phyloP scores from a whole-genome alignment of 2,329 filamentous ascomycete genomes.

The Cytospora schulzeri region DNA sequence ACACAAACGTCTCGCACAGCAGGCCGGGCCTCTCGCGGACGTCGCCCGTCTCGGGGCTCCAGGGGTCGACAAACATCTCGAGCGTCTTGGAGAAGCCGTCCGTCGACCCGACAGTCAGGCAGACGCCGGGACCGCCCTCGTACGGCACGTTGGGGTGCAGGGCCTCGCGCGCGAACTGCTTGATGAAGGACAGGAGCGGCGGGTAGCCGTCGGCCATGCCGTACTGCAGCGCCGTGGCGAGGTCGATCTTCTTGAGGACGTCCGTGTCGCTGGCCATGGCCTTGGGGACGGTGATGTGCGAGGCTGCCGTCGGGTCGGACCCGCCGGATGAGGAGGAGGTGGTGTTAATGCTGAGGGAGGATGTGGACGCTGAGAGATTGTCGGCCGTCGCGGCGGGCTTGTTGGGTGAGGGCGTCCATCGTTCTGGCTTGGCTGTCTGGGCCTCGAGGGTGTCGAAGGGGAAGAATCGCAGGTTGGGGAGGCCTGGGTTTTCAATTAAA shows the following conservation, averaged over 20 bases:
- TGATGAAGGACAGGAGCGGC: slow-evolving; percentile 74
- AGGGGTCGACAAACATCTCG: slow-evolving; percentile 74
- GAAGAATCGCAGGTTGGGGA: slow-evolving; percentile 81
- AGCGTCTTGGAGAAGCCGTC: slow-evolving; percentile 82
- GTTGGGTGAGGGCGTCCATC: slow-evolving; percentile 73
- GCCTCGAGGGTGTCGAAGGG: slow-evolving; percentile 91
- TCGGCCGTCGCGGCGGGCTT: slow-evolving; percentile 43
- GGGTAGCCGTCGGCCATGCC: slow-evolving; percentile 81
- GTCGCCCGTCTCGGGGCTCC: slow-evolving; percentile 69
- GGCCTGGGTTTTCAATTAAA: slow-evolving; percentile 56
- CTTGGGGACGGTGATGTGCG: slow-evolving; percentile 74
- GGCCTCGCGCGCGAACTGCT: slow-evolving; percentile 74
- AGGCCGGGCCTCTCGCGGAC: slow-evolving; percentile 72
- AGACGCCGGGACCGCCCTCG: slow-evolving; percentile 71
- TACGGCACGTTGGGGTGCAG: slow-evolving; percentile 85
- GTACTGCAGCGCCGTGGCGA: slow-evolving; percentile 84
- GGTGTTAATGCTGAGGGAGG: slow-evolving; percentile 31
- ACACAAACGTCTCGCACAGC: slow-evolving; percentile 78
- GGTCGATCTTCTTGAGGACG: slow-evolving; percentile 71
- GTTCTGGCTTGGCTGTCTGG: slow-evolving; percentile 70
- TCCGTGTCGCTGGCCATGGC: slow-evolving; percentile 56
- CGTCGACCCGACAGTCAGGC: slow-evolving; percentile 79
- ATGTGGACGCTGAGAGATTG: slow-evolving; percentile 17
- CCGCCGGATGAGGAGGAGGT: slow-evolving; percentile 26
- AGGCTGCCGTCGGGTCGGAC: slow-evolving; percentile 36